These are phyloP conservation scores for Leonotis leonurus DNA, from an alignment of 257 asterid genomes.

Conservation along the genomic window DNA sequence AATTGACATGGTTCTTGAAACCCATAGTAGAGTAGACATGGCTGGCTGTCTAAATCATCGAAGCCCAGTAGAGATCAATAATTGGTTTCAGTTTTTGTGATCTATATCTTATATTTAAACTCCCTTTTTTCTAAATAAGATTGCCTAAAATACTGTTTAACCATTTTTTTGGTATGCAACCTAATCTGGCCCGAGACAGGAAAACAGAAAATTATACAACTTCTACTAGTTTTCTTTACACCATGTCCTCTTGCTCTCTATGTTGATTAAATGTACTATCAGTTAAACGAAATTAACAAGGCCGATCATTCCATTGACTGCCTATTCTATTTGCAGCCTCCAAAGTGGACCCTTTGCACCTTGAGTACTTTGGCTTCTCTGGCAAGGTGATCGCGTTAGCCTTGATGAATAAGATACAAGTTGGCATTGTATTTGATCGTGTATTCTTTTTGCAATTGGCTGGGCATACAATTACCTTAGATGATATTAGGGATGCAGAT, in stretches of 20 bases:
- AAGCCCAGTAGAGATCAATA: neutral
- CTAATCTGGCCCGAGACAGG: neutral
- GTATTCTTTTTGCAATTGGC: conserved; percentile 67
- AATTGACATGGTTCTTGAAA: neutral
- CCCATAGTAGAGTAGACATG: neutral
- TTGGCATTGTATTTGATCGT: conserved; percentile 88
- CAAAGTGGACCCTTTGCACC: conserved; percentile 87
- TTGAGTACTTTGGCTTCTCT: conserved; percentile 68
- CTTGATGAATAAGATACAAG: conserved; percentile 86
- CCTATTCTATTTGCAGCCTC: conserved; percentile 58
- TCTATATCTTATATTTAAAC: neutral
- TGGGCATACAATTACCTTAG: conserved; percentile 53
- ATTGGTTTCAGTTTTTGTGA: neutral
- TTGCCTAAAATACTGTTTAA: neutral
- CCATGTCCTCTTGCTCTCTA: neutral
- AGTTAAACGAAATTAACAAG: conserved; percentile 4
- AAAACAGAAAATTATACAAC: too few species aligned
- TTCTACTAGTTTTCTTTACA: neutral
- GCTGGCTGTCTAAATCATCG: neutral
- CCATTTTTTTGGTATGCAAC: neutral
- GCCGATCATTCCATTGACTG: conserved; percentile 18
- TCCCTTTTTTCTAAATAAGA: neutral
- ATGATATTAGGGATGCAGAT: conserved; percentile 82
- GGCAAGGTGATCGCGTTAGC: conserved; percentile 93
- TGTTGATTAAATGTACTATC: neutral